A percentile compares a stretch with the other conserved stretches of the same genome.
These are phyloP conservation scores for Persicaria tinctoria DNA, from an alignment of 148 eudicot species.

Conservation along the genomic window DNA sequence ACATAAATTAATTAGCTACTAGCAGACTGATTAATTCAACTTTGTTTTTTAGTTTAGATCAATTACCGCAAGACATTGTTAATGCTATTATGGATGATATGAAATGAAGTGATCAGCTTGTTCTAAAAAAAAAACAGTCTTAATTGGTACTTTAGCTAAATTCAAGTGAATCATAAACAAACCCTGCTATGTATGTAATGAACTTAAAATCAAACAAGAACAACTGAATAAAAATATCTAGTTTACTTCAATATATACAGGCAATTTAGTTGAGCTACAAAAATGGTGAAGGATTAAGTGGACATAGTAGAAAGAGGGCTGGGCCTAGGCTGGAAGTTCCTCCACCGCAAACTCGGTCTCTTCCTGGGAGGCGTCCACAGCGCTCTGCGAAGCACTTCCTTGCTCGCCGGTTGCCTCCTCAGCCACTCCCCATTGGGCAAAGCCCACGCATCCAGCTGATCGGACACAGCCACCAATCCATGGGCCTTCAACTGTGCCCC, in stretches of 20 bases:
- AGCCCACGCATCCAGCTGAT: not conserved
- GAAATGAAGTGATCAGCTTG: too few species aligned
- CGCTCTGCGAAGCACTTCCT: conserved; percentile 14
- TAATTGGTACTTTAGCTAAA: too few species aligned
- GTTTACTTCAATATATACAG: too few species aligned
- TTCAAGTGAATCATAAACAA: too few species aligned
- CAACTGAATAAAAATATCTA: too few species aligned
- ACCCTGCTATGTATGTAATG: not conserved
- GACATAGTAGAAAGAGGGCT: conserved; percentile 17
- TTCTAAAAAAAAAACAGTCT: too few species aligned
- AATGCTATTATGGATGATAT: too few species aligned
- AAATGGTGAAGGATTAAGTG: not conserved
- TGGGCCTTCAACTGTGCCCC: not conserved
- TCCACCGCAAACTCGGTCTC: conserved; percentile 12
- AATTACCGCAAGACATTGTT: too few species aligned
- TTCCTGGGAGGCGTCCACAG: conserved; percentile 8
- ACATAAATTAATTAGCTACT: too few species aligned
- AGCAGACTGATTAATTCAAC: too few species aligned
- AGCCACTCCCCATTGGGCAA: not conserved
- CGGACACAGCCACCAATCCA: not conserved
- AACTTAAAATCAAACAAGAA: not conserved
- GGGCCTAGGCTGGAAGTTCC: conserved; percentile 13
- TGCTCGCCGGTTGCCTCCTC: conserved; percentile 7
- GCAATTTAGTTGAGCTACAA: not conserved
- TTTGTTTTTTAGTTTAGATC: too few species aligned